phyloP scores from a whole-genome alignment of 495 filamentous ascomycete genomes.

The Neurospora africana region DNA sequence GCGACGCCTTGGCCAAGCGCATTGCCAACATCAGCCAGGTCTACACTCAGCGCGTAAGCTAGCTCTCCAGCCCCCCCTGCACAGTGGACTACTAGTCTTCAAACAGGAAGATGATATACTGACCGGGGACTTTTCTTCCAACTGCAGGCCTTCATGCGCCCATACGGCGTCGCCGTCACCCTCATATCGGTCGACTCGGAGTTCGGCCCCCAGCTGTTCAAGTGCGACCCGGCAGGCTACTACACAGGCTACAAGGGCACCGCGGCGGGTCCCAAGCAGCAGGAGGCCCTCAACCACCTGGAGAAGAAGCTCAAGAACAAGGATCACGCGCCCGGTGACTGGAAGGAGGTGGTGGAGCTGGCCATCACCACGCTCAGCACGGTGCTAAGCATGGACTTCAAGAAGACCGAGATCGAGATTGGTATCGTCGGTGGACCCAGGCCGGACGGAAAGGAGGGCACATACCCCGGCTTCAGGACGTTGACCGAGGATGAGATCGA shows the following conservation, averaged over 20 bases:
- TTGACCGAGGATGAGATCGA: slow-evolving; percentile 97
- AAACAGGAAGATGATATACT: slow-evolving; percentile 5
- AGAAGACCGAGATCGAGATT: slow-evolving; percentile 97
- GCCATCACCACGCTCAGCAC: slow-evolving; percentile 90
- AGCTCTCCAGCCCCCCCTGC: neutral
- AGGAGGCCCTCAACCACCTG: slow-evolving; percentile 92
- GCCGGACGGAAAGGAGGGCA: slow-evolving; percentile 68
- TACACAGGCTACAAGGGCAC: slow-evolving; percentile 98
- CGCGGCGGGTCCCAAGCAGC: slow-evolving; percentile 90
- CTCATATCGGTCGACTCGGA: slow-evolving; percentile 89
- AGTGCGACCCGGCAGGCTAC: slow-evolving; percentile 96
- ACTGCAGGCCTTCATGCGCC: slow-evolving; percentile 88
- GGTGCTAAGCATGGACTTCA: slow-evolving; percentile 96
- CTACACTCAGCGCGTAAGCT: slow-evolving; percentile 85
- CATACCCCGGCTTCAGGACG: slow-evolving; percentile 67
- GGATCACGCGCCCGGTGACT: slow-evolving; percentile 81
- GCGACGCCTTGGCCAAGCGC: slow-evolving; percentile 90
- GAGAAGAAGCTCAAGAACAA: slow-evolving; percentile 99
- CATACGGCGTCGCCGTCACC: slow-evolving; percentile 88
- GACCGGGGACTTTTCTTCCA: neutral
- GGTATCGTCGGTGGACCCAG: slow-evolving; percentile 85
- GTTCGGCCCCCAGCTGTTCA: slow-evolving; percentile 92
- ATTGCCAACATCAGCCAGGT: slow-evolving; percentile 98
- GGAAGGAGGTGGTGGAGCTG: slow-evolving; percentile 97
- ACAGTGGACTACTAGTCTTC: neutral